A percentile compares a stretch with the other conserved stretches of the same genome.
These are phyloP conservation scores for Eucalyptus paniculata DNA, from an alignment of 345 rosid species.

Conservation along the genomic window DNA sequence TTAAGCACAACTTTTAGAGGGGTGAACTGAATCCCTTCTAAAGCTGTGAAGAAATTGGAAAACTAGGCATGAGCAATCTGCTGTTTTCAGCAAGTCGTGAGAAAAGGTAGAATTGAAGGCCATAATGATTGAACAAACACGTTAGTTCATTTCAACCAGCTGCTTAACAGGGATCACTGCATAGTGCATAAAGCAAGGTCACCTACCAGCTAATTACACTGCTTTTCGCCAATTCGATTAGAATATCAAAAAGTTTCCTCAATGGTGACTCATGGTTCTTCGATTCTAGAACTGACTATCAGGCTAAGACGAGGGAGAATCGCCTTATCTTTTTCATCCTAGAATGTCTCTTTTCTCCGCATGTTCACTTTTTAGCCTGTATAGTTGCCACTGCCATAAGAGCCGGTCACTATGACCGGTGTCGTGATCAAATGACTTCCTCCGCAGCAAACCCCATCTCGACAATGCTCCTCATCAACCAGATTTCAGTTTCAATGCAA, in stretches of 20 bases:
- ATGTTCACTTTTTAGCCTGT: not conserved
- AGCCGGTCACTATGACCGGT: not conserved
- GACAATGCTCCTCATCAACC: not conserved
- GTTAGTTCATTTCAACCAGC: not conserved
- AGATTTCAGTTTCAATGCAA: not conserved
- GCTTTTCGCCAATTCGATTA: not conserved
- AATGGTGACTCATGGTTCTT: not conserved
- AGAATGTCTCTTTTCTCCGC: not conserved
- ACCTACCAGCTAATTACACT: not conserved
- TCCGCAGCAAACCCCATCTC: not conserved
- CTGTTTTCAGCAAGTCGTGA: not conserved
- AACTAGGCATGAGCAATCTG: not conserved
- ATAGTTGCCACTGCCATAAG: not conserved
- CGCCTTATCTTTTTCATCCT: not conserved
- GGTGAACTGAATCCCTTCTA: not conserved
- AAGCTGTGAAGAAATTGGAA: not conserved
- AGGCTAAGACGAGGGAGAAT: not conserved
- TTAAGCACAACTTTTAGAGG: not conserved
- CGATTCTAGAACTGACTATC: not conserved
- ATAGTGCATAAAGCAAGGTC: not conserved
- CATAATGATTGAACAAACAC: not conserved
- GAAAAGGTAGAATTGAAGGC: not conserved
- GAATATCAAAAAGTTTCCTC: not conserved
- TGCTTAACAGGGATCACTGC: not conserved
- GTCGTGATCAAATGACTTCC: not conserved